Conservation (phyloP, 2,329 filamentous ascomycete species). For the Nakataea oryzae region DNA sequence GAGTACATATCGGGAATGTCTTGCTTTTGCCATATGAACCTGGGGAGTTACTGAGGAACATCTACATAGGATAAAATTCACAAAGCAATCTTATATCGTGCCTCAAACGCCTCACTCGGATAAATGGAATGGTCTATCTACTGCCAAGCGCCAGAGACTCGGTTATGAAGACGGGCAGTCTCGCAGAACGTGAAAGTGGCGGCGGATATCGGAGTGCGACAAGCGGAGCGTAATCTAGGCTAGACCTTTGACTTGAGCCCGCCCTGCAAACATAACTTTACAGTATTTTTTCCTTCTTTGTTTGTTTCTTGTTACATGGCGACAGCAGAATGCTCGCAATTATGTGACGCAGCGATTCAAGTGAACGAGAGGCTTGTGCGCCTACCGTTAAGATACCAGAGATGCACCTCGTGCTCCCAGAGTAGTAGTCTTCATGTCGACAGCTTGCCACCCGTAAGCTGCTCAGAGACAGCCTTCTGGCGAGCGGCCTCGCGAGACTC, state of each 20-base stretch:
- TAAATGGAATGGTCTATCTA: too few relatives aligned
- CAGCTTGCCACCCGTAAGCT: conserved; percentile 50
- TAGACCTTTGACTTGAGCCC: too few relatives aligned
- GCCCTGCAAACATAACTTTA: background rate
- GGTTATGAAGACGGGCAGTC: too few relatives aligned
- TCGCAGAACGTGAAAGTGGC: too few relatives aligned
- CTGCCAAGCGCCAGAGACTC: too few relatives aligned
- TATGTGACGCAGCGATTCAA: background rate
- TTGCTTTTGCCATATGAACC: background rate
- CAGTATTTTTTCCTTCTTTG: background rate
- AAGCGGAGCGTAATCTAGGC: too few relatives aligned
- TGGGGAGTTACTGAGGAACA: background rate
- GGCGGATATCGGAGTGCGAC: too few relatives aligned
- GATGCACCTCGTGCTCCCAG: background rate
- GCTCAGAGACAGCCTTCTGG: conserved; percentile 44
- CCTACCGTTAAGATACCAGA: background rate
- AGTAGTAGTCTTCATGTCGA: conserved; percentile 8
- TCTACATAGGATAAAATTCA: background rate
- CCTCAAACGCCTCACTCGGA: too few relatives aligned
- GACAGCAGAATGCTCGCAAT: background rate
- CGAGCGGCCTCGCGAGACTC: conserved; percentile 34
- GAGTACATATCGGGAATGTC: background rate
- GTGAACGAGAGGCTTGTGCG: background rate
- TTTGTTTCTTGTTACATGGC: background rate
- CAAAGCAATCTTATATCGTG: background rate